Evolutionary conservation across 164 flowering plant species (phyloP).

Genomic region (Magnolia officinalis): DNA sequence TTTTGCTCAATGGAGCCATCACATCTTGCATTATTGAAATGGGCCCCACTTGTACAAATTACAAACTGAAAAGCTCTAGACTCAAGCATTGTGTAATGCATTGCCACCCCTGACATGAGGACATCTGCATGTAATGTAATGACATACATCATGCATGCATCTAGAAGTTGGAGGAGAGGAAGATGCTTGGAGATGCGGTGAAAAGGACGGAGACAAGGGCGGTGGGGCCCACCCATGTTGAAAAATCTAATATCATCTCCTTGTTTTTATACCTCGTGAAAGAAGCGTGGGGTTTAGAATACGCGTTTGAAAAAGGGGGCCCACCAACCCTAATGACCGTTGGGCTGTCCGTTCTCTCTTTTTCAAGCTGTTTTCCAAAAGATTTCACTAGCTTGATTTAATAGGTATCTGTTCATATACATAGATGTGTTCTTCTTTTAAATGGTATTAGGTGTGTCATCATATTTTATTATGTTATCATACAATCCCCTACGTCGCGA

Average conservation of each 20-base stretch:
- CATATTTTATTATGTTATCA: too few species aligned
- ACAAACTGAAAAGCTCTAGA: too few species aligned
- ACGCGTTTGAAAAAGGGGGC: background rate
- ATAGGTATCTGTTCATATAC: background rate
- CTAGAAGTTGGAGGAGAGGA: too few species aligned
- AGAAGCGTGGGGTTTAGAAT: background rate
- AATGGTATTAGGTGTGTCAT: background rate
- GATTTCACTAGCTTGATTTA: background rate
- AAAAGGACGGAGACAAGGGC: background rate
- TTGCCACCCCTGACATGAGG: too few species aligned
- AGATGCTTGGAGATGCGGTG: background rate
- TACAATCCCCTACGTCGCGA: too few species aligned
- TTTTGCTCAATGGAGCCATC: too few species aligned
- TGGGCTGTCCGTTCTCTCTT: background rate
- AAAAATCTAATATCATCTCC: background rate
- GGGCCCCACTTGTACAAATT: too few species aligned
- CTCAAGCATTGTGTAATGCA: too few species aligned
- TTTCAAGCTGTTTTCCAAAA: constrained; percentile 5
- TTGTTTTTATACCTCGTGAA: background rate
- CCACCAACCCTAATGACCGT: background rate
- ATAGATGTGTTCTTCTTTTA: background rate
- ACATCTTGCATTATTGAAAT: too few species aligned
- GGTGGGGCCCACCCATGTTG: background rate
- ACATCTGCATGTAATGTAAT: too few species aligned
- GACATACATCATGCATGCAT: too few species aligned